Evolutionary conservation across 1,284 basidiomycete genomes (phyloP).

Genomic region (Sporisorium reilianum): DNA sequence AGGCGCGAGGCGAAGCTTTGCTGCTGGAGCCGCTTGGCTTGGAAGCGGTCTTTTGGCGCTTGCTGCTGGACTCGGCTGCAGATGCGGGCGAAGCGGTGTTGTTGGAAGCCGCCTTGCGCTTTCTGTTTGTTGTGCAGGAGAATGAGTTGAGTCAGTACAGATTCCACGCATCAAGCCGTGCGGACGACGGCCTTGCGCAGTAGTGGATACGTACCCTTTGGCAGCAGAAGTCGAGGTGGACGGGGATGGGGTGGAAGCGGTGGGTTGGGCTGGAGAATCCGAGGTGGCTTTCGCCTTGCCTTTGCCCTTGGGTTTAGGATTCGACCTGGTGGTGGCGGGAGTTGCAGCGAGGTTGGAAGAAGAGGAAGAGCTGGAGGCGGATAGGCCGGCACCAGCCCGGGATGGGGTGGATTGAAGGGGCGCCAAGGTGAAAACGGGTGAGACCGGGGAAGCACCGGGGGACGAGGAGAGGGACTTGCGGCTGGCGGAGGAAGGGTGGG

Average conservation of each 20-base stretch:
- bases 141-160: background rate
- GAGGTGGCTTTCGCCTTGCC: constrained; percentile 13
- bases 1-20: constrained; percentile 5
- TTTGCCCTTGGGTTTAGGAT: constrained; percentile 19
- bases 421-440: constrained; percentile 40
- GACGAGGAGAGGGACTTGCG: constrained; percentile 27
- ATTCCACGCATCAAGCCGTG: background rate
- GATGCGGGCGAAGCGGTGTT: constrained; percentile 11
- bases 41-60: constrained; percentile 33
- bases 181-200: background rate
- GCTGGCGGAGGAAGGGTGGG: constrained; percentile 29
- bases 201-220: too few relatives aligned
- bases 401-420: constrained; percentile 35
- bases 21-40: constrained; percentile 7
- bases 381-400: constrained; percentile 25
- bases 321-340: constrained; percentile 12
- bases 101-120: constrained; percentile 31
- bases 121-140: constrained; percentile 6
- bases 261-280: background rate
- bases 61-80: constrained; percentile 24
- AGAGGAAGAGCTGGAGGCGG: constrained; percentile 21
- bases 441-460: constrained; percentile 29
- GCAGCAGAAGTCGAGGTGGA: constrained; percentile 16
- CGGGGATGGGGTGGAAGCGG: constrained; percentile 4
- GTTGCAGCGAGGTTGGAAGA: constrained; percentile 10